These are phyloP conservation scores for Caryopteris hybrid DNA, from an alignment of 305 asterid species.

Conservation along the genomic window DNA sequence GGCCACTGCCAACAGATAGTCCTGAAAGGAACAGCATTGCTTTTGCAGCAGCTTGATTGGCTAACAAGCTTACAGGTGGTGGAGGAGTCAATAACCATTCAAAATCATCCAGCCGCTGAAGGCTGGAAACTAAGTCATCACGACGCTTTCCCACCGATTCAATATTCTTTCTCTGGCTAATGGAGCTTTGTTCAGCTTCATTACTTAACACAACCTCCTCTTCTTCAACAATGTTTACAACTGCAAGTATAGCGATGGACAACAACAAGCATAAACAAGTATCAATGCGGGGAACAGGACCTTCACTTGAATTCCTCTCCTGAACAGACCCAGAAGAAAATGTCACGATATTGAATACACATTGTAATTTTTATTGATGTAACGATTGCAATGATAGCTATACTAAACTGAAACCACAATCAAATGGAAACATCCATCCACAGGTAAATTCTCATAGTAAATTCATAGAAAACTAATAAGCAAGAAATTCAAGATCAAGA, in stretches of 20 bases:
- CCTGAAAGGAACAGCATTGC: conserved; percentile 93
- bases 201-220: conserved; percentile 44
- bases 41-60: conserved; percentile 95
- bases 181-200: conserved; percentile 42
- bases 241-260: conserved; percentile 74
- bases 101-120: conserved; percentile 78
- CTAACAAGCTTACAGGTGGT: conserved; percentile 64
- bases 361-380: conserved; percentile 8
- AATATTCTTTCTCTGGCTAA: conserved; percentile 43
- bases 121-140: conserved; percentile 71
- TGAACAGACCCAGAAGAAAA: conserved; percentile 29
- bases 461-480: not conserved
- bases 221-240: conserved; percentile 78
- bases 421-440: not conserved
- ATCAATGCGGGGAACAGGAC: conserved; percentile 89
- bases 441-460: conserved; percentile 1
- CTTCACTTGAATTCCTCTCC: conserved; percentile 93
- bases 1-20: conserved; percentile 65
- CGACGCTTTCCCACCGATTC: conserved; percentile 56
- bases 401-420: conserved; percentile 17
- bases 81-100: conserved; percentile 89
- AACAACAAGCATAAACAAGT: conserved; percentile 86
- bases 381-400: conserved; percentile 10
- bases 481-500: not conserved
- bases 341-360: conserved; percentile 14